Conservation (phyloP, 352 stramenopile genomes). For the Pythium brachiatum region DNA sequence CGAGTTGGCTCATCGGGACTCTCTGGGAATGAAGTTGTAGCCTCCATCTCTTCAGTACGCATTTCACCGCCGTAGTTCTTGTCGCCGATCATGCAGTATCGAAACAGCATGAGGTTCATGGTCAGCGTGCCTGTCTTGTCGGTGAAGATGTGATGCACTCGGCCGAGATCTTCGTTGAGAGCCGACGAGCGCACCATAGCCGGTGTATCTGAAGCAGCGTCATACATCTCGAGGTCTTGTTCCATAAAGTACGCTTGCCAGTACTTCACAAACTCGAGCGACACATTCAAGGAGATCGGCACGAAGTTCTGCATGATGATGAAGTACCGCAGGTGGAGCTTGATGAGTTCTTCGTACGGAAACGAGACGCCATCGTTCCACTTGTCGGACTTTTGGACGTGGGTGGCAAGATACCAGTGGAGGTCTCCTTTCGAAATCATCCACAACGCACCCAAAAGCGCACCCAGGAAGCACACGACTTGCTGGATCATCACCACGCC, state of each 20-base stretch:
- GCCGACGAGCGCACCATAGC: conserved; percentile 75
- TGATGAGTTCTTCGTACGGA: conserved; percentile 57
- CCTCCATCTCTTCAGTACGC: conserved; percentile 48
- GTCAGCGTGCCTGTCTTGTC: conserved; percentile 96
- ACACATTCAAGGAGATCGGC: conserved; percentile 98
- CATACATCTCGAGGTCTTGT: conserved; percentile 90
- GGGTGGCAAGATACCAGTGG: conserved; percentile 63
- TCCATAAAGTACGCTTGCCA: conserved; percentile 95
- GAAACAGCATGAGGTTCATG: conserved; percentile 96
- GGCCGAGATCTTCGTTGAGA: conserved; percentile 92
- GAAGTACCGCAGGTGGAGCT: conserved; percentile 91
- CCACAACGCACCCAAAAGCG: conserved; percentile 63
- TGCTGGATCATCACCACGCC: conserved; percentile 76
- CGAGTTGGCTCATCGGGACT: conserved; percentile 5
- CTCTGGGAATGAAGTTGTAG: conserved; percentile 3
- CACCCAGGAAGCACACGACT: conserved; percentile 60
- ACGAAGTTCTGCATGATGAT: conserved; percentile 98
- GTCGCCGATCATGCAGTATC: conserved; percentile 92
- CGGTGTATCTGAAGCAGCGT: conserved; percentile 87
- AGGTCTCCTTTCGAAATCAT: conserved; percentile 58
- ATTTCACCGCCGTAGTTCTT: conserved; percentile 90
- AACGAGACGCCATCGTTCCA: conserved; percentile 38
- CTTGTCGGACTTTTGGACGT: conserved; percentile 15
- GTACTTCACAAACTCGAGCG: conserved; percentile 95
- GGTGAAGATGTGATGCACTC: conserved; percentile 91